Percentiles rank a stretch among this genome's conserved stretches.
These are phyloP conservation scores for Neovahlkampfia damariscottae DNA, from an alignment of 78 protist genomes.

Conservation along the genomic window DNA sequence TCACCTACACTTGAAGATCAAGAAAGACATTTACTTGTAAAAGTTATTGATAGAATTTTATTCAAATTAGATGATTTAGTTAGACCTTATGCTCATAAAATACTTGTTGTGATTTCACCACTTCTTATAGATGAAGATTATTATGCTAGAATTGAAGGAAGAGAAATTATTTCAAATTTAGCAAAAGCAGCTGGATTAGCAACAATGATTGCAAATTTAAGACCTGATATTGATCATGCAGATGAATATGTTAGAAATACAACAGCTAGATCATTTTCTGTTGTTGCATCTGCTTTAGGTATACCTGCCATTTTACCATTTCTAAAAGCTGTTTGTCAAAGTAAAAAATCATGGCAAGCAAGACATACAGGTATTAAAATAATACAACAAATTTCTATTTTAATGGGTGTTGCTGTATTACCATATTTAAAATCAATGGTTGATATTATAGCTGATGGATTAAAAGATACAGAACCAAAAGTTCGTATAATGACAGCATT, in stretches of 20 bases:
- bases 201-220: constrained; percentile 92
- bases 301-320: constrained; percentile 88
- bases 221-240: constrained; percentile 90
- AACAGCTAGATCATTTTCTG: constrained; percentile 97
- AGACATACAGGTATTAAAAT: constrained; percentile 95
- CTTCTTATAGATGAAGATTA: constrained; percentile 93
- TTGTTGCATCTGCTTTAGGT: constrained; percentile 96
- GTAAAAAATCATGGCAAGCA: constrained; percentile 90
- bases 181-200: constrained; percentile 97
- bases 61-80: constrained; percentile 93
- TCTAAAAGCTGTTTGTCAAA: constrained; percentile 88
- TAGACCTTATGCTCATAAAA: constrained; percentile 65
- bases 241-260: constrained; percentile 94
- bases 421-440: constrained; percentile 87
- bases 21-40: constrained; percentile 96
- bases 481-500: constrained; percentile 78
- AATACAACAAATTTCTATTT: constrained; percentile 90
- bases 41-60: constrained; percentile 91
- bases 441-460: constrained; percentile 72
- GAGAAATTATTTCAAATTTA: constrained; percentile 93
- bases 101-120: constrained; percentile 95
- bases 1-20: constrained; percentile 91
- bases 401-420: constrained; percentile 92
- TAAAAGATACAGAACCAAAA: constrained; percentile 68
- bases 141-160: constrained; percentile 94